Base-by-base conservation (phyloP, 2,329 filamentous ascomycete species). In the Fusarium nanum region DNA sequence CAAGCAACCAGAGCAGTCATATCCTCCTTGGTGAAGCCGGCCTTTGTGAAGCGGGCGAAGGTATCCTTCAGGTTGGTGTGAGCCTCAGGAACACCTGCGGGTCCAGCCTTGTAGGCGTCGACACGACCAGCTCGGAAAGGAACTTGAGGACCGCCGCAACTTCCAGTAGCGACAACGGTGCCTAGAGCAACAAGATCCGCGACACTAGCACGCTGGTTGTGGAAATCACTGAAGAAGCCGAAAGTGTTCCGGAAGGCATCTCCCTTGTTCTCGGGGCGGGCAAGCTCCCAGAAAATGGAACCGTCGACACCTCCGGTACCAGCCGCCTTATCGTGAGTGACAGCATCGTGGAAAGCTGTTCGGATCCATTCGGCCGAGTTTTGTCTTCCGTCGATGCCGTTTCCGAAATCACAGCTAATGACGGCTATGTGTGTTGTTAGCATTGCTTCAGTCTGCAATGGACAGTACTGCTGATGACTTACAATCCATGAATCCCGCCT, bases 1-100 rank as follows among this genome's bases (percentile, higher is more conserved):
- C 79, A 81, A 1, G 79, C 78, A 14, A 80, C 78, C 62, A 81
- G 64, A 2, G 76, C 64, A 7, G 79, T 80, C 79, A 81, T 81
- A 2, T 81, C 79, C 22, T 70, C 68, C 5, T 74, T 74, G 18
- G 72, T 72, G 46, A 79, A 79, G 1, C 79, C 79, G 0, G 76
- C 73, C 28, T 73, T 77, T 4, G 71, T 73, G 53, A 81, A 16
- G 70, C 71, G 9, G 3, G 54, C 52, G 23, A 68, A 66, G 11
- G 77, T 76, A 3, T 67, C 68, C 13, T 71, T 63, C 3, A 81
- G 27, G 7, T 73, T 72, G 2, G 76, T 75, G 4, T 73, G 66
- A 5, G 78, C 75, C 56, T 79, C 73, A 2, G 79, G 79, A 0
- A 81, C 78, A 37, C 79, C 61, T 0, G 45, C 8, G 2, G 70